Conservation (phyloP, 345 rosid genomes). For the Linum lewisii region DNA sequence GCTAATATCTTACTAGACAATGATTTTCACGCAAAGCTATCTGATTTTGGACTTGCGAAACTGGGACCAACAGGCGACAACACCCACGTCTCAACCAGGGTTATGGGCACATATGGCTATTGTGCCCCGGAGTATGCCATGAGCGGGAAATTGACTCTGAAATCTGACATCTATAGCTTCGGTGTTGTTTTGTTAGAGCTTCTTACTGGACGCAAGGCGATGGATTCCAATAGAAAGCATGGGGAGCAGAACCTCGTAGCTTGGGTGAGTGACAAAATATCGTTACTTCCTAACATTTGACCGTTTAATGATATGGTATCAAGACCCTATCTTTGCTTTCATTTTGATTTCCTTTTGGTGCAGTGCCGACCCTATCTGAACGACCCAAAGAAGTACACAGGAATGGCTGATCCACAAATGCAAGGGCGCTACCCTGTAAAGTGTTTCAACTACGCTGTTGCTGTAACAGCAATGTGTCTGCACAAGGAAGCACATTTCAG, state of each 20-base stretch:
- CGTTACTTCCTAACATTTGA: not conserved
- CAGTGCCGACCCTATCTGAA: conserved; percentile 1
- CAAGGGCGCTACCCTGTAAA: not conserved
- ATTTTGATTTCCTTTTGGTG: not conserved
- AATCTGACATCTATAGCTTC: conserved; percentile 4
- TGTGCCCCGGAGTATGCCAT: conserved; percentile 6
- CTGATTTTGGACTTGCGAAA: conserved; percentile 2
- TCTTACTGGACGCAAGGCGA: not conserved
- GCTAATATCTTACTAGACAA: conserved; percentile 5
- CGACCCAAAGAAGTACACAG: not conserved
- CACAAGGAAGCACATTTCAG: conserved; percentile 1
- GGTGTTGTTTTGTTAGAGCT: conserved; percentile 1
- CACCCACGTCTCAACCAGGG: conserved; percentile 3
- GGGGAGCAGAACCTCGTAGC: not conserved
- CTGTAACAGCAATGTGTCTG: not conserved
- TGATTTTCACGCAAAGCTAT: not conserved
- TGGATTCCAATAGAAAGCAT: not conserved
- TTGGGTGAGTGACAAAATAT: not conserved
- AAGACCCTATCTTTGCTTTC: no score
- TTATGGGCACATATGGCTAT: conserved; percentile 1
- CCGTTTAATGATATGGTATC: not conserved
- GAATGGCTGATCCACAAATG: not conserved
- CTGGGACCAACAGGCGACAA: not conserved
- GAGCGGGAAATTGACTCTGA: conserved; percentile 4
- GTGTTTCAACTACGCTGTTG: not conserved